Evolutionary conservation across 116 monocot species (phyloP).

Genomic region (Cymodocea nodosa): DNA sequence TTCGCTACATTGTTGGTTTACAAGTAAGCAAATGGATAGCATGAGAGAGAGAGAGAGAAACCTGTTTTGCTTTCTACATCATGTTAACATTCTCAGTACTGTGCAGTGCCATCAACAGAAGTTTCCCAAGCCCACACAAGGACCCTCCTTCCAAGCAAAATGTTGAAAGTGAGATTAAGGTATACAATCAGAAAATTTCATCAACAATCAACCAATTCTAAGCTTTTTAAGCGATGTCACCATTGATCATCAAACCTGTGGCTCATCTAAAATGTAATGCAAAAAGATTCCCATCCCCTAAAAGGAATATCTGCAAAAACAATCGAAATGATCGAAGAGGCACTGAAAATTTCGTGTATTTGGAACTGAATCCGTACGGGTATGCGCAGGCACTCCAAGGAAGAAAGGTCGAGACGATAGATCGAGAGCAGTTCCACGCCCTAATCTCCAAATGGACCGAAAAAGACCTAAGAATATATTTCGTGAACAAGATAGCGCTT

Average conservation of each 20-base stretch:
- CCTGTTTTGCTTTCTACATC: no score
- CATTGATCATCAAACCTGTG: no score
- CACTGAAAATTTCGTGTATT: not conserved
- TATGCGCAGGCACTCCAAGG: slow-evolving; percentile 10
- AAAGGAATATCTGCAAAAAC: no score
- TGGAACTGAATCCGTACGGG: not conserved
- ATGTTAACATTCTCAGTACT: no score
- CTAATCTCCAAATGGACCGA: slow-evolving; percentile 31
- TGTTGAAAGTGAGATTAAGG: slow-evolving; percentile 2
- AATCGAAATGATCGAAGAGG: no score
- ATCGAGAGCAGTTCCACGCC: slow-evolving; percentile 16
- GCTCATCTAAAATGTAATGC: no score
- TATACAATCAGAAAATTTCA: not conserved
- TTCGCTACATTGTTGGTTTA: slow-evolving; percentile 45
- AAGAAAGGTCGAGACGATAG: not conserved
- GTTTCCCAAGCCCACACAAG: slow-evolving; percentile 64
- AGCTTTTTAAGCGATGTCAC: no score
- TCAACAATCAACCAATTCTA: no score
- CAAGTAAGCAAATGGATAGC: slow-evolving; percentile 26
- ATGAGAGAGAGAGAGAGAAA: not conserved
- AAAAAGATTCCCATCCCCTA: no score
- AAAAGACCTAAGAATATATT: slow-evolving; percentile 25
- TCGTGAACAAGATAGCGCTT: slow-evolving; percentile 29
- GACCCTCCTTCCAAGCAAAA: slow-evolving; percentile 65
- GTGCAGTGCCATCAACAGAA: slow-evolving; percentile 74